These are phyloP conservation scores for Suhomyces sp. DNA, from an alignment of 805 yeast genomes.

Conservation along the genomic window DNA sequence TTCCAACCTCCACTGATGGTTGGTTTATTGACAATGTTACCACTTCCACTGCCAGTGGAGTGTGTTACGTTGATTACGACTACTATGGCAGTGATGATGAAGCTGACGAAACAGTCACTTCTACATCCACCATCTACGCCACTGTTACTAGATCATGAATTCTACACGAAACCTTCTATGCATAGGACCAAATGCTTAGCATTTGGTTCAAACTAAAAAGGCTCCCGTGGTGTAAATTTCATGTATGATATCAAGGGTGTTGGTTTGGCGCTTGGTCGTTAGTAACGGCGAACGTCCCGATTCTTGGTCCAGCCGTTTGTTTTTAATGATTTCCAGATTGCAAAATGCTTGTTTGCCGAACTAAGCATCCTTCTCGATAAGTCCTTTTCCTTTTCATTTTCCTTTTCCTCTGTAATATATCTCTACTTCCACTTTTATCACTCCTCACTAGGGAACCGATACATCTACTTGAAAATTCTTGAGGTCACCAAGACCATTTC, in stretches of 20 bases:
- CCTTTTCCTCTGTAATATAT: constrained; percentile 5
- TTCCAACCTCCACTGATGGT: constrained; percentile 23
- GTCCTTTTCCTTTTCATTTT: constrained; percentile 1
- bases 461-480: constrained; percentile 2
- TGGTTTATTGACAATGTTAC: constrained; percentile 36
- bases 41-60: constrained; percentile 30
- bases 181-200: no score
- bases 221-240: no score
- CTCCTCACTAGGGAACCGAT: constrained; percentile 6
- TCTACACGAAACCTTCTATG: neutral
- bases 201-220: no score
- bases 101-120: constrained; percentile 33
- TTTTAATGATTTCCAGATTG: constrained; percentile 1
- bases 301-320: constrained; percentile 2
- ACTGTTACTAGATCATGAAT: constrained; percentile 29
- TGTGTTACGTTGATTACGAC: constrained; percentile 38
- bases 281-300: neutral
- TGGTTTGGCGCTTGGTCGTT: neutral
- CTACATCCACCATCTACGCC: constrained; percentile 35
- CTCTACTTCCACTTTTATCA: constrained; percentile 3
- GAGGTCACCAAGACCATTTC: no score
- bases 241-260: neutral
- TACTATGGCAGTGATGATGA: constrained; percentile 24
- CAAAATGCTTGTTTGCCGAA: constrained; percentile 6
- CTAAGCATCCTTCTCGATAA: constrained; percentile 7